Evolutionary conservation across 2,329 filamentous ascomycete genomes (phyloP).

Genomic region (Cladosporium sp.): DNA sequence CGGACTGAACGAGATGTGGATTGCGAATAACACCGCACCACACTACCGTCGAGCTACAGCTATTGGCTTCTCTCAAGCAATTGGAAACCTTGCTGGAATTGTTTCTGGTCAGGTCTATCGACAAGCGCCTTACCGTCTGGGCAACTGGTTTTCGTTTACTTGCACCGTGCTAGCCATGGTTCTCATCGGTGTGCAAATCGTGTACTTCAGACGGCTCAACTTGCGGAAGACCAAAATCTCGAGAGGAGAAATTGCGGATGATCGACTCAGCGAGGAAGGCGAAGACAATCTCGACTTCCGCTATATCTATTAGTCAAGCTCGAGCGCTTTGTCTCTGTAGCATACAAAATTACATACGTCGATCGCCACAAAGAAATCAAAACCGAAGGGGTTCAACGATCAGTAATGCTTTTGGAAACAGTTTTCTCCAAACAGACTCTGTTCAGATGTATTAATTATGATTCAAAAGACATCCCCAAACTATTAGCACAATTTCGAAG

Average conservation of each 20-base stretch:
- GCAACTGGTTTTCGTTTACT: conserved; percentile 2
- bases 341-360: too few species aligned
- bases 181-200: neutral
- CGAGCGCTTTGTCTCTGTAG: too few species aligned
- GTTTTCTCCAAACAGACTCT: too few species aligned
- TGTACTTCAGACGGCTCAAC: neutral
- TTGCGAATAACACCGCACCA: conserved; percentile 46
- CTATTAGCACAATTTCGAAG: neutral
- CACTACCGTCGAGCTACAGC: conserved; percentile 48
- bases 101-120: conserved; percentile 46
- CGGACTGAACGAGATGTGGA: conserved; percentile 46
- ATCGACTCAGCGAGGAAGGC: neutral
- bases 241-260: neutral
- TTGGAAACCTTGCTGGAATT: conserved; percentile 48
- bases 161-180: conserved; percentile 1
- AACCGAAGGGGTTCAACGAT: too few species aligned
- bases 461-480: neutral
- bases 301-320: neutral
- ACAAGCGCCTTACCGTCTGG: conserved; percentile 19
- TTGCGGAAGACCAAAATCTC: neutral
- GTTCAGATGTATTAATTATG: too few species aligned
- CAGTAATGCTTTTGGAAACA: too few species aligned
- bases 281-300: conserved; percentile 2
- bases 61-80: conserved; percentile 44
- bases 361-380: too few species aligned